phyloP scores from a whole-genome alignment of 2,329 filamentous ascomycete species.

The Neodidymelliopsis sp. region DNA sequence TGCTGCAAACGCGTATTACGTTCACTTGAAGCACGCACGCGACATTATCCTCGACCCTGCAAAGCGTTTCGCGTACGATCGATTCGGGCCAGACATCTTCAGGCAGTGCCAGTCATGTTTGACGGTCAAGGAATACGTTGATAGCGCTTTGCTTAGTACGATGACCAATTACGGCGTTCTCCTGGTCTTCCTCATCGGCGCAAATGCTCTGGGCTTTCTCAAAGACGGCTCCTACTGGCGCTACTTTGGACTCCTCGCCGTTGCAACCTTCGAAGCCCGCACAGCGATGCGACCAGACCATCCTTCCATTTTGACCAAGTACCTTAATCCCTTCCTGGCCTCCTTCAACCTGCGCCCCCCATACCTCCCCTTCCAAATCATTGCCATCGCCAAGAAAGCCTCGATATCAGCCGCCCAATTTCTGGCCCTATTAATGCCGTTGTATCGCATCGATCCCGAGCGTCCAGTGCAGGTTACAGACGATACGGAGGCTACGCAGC shows the following conservation, averaged over 20 bases:
- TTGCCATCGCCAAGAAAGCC: constrained; percentile 77
- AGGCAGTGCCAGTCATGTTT: constrained; percentile 61
- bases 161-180: constrained; percentile 39
- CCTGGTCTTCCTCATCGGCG: constrained; percentile 37
- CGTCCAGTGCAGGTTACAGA: constrained; percentile 28
- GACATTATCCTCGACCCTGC: constrained; percentile 85
- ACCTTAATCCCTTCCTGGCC: constrained; percentile 58
- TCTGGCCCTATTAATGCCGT: constrained; percentile 43
- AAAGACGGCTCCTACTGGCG: constrained; percentile 54
- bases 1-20: constrained; percentile 65
- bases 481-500: constrained; percentile 43
- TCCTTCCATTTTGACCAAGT: constrained; percentile 52
- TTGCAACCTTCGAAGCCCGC: constrained; percentile 65
- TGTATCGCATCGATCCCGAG: constrained; percentile 43
- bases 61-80: constrained; percentile 83
- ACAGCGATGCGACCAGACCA: constrained; percentile 62
- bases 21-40: constrained; percentile 81
- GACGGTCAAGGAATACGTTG: constrained; percentile 76
- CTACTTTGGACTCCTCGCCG: constrained; percentile 59
- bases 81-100: constrained; percentile 74
- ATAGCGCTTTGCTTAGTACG: constrained; percentile 62
- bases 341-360: constrained; percentile 60
- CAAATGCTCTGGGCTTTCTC: constrained; percentile 45
- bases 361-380: constrained; percentile 84
- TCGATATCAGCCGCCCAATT: constrained; percentile 69